Conservation (phyloP, 225 moss, liverwort and hornwort genomes). For the Physcomitrellopsis africana region DNA sequence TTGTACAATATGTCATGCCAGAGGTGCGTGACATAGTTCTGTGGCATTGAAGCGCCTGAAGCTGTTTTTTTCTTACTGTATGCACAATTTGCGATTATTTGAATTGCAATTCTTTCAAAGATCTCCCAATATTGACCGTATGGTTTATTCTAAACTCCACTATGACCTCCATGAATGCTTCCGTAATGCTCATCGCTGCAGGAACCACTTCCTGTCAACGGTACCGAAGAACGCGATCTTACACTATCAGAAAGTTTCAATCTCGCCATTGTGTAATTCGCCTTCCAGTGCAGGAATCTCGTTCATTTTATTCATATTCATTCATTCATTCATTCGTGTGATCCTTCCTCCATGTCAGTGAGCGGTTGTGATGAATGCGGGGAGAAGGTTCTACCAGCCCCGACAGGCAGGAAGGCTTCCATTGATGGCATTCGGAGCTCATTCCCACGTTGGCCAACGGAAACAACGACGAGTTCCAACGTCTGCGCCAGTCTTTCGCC, state of each 20-base stretch:
- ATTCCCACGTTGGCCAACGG: constrained; percentile 22
- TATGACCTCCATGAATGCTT: too few species aligned
- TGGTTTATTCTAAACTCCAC: too few species aligned
- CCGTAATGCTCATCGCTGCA: too few species aligned
- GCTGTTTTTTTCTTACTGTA: constrained; percentile 20
- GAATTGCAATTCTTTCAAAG: not conserved
- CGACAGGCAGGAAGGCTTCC: constrained; percentile 29
- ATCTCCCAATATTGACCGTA: too few species aligned
- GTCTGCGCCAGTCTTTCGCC: not conserved
- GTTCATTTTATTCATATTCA: too few species aligned
- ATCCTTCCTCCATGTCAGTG: constrained; percentile 36
- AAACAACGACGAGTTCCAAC: constrained; percentile 16
- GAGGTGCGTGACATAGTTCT: constrained; percentile 16
- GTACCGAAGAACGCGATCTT: too few species aligned
- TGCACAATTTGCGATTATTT: constrained; percentile 20
- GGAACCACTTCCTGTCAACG: too few species aligned
- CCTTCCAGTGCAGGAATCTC: not conserved
- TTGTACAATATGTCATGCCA: constrained; percentile 34
- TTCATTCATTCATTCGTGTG: constrained; percentile 30
- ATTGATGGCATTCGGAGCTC: not conserved
- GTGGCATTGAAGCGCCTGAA: constrained; percentile 34
- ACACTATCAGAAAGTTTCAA: not conserved
- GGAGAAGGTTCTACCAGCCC: constrained; percentile 40
- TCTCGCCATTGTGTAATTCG: not conserved
- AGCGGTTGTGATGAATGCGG: constrained; percentile 34